phyloP scores from a whole-genome alignment of 306 rosid species.

The Trifolium subterraneum region DNA sequence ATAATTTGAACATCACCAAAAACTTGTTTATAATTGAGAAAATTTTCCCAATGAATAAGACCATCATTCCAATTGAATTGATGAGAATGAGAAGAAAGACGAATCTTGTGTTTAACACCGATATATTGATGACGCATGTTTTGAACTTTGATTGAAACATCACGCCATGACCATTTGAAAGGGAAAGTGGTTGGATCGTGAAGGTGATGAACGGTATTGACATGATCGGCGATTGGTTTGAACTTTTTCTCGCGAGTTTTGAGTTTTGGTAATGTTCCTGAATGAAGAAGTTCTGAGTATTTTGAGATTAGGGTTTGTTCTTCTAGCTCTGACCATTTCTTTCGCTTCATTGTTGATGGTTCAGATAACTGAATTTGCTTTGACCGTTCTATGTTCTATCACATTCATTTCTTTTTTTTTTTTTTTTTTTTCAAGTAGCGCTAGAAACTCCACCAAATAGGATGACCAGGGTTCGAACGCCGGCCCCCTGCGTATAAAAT shows the following conservation, averaged over 20 bases:
- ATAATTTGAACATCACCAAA: constrained; percentile 76
- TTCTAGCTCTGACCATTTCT: constrained; percentile 95
- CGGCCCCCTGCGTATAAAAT: too few relatives aligned
- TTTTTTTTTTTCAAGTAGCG: too few relatives aligned
- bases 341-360: constrained; percentile 65
- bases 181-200: constrained; percentile 70
- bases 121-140: constrained; percentile 98
- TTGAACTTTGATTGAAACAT: constrained; percentile 95
- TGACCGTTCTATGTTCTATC: not conserved
- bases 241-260: constrained; percentile 96
- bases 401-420: too few relatives aligned
- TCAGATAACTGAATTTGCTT: not conserved
- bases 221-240: constrained; percentile 93
- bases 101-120: constrained; percentile 95
- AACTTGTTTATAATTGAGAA: constrained; percentile 77
- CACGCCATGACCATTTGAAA: constrained; percentile 97
- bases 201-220: constrained; percentile 73
- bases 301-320: constrained; percentile 77
- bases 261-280: constrained; percentile 74
- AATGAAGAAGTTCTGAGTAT: constrained; percentile 71
- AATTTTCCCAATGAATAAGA: constrained; percentile 89
- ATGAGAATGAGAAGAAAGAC: constrained; percentile 41
- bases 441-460: too few relatives aligned
- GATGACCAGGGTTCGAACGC: too few relatives aligned
- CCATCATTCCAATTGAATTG: constrained; percentile 92